Conservation (phyloP, 2,329 filamentous ascomycete species). For the Dryadomyces quercivorus region DNA sequence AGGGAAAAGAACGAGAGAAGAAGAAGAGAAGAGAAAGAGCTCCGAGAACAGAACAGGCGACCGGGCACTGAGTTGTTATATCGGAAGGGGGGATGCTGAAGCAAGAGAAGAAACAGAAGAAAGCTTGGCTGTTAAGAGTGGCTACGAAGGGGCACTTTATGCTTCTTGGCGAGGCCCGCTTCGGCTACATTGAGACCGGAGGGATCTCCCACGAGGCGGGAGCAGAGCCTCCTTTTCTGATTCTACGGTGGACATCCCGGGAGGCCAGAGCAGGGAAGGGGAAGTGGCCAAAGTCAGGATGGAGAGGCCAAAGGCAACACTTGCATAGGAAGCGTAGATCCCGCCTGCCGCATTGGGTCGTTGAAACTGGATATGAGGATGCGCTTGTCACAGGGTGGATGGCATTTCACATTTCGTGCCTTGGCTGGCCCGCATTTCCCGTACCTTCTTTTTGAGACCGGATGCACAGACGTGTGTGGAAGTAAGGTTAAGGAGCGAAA, state of each 20-base stretch:
- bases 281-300: neutral
- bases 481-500: neutral
- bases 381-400: slow-evolving; percentile 15
- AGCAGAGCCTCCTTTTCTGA: neutral
- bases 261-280: slow-evolving; percentile 1
- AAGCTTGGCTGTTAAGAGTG: slow-evolving; percentile 4
- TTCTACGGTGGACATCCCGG: neutral
- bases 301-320: neutral
- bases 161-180: slow-evolving; percentile 12
- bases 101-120: slow-evolving; percentile 4
- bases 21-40: slow-evolving; percentile 5
- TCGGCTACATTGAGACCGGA: neutral
- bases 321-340: slow-evolving; percentile 17
- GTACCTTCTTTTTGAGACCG: neutral
- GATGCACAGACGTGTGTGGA: neutral
- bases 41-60: slow-evolving; percentile 4
- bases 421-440: neutral
- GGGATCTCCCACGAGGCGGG: slow-evolving; percentile 5
- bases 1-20: slow-evolving; percentile 6
- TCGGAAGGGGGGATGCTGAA: slow-evolving; percentile 2
- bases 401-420: neutral
- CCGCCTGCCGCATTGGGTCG: slow-evolving; percentile 14
- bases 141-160: slow-evolving; percentile 12
- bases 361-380: slow-evolving; percentile 19
- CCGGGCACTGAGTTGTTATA: slow-evolving; percentile 9